phyloP scores from a whole-genome alignment of 768 basidiomycete genomes.

The Russula brevipes region DNA sequence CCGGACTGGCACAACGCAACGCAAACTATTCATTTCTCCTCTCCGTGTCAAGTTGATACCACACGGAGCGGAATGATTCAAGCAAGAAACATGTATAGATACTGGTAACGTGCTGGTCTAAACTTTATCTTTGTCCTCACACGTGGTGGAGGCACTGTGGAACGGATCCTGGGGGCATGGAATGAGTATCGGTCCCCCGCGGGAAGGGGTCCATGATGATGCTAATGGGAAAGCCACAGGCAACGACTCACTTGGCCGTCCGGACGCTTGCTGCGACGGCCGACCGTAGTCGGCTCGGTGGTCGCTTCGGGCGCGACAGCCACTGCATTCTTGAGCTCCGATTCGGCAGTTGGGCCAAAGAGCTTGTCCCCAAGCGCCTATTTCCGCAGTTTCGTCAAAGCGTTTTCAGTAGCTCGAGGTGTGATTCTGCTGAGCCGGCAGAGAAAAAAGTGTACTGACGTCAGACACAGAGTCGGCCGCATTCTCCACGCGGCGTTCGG shows the following conservation, averaged over 20 bases:
- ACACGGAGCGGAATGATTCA: not conserved
- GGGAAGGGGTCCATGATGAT: not conserved
- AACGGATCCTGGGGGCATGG: not conserved
- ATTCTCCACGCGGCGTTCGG: not conserved
- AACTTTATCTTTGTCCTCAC: not conserved
- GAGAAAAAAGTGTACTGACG: not conserved
- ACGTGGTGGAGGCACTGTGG: not conserved
- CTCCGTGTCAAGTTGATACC: not conserved
- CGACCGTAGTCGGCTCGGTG: not conserved
- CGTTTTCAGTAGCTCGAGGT: not conserved
- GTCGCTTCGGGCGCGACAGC: not conserved
- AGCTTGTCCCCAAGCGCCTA: constrained; percentile 4
- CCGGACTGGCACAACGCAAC: too few relatives aligned
- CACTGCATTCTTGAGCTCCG: not conserved
- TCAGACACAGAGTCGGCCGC: not conserved
- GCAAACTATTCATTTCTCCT: not conserved
- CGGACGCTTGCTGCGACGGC: constrained; percentile 7
- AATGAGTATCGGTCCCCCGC: not conserved
- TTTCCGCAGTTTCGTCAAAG: not conserved
- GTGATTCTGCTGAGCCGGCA: not conserved
- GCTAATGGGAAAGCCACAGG: not conserved
- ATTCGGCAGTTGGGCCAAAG: constrained; percentile 7
- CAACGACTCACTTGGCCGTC: constrained; percentile 3
- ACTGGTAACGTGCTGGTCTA: not conserved
- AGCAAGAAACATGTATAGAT: not conserved